Percentiles rank a stretch among this genome's conserved stretches.
Evolutionary conservation across 148 eudicot genomes (phyloP).

Genomic region (Camellia japonica): DNA sequence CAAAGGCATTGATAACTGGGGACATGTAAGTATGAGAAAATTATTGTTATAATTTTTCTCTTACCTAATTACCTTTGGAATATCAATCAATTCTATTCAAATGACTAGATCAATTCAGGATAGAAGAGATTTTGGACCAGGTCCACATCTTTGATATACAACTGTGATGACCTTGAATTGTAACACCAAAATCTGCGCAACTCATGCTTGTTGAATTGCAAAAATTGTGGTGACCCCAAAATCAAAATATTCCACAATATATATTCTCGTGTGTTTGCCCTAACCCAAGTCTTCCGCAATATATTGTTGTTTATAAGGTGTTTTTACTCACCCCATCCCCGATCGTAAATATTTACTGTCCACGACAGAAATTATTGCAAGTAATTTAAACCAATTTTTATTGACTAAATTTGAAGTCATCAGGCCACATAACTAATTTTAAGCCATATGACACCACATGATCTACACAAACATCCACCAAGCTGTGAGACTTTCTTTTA

Average conservation of each 20-base stretch:
- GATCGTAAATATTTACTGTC: too few species aligned
- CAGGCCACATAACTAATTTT: too few species aligned
- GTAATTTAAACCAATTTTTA: too few species aligned
- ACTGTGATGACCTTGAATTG: not conserved
- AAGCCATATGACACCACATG: too few species aligned
- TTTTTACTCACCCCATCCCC: too few species aligned
- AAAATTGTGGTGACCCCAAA: not conserved
- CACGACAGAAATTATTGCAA: too few species aligned
- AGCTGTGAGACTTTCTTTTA: too few species aligned
- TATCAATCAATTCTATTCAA: not conserved
- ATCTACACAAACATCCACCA: too few species aligned
- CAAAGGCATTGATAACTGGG: constrained; percentile 88
- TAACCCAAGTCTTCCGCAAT: not conserved
- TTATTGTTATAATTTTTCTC: not conserved
- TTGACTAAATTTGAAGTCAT: too few species aligned
- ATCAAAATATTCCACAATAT: not conserved
- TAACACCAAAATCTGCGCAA: not conserved
- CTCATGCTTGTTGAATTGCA: not conserved
- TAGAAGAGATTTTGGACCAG: not conserved
- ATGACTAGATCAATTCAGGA: constrained; percentile 2
- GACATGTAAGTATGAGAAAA: constrained; percentile 64
- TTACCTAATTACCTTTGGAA: not conserved
- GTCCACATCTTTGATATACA: not conserved
- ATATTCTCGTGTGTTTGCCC: not conserved
- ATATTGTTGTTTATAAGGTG: not conserved